These are phyloP conservation scores for Citrus sinensis DNA, from an alignment of 345 rosid species.

Conservation along the genomic window DNA sequence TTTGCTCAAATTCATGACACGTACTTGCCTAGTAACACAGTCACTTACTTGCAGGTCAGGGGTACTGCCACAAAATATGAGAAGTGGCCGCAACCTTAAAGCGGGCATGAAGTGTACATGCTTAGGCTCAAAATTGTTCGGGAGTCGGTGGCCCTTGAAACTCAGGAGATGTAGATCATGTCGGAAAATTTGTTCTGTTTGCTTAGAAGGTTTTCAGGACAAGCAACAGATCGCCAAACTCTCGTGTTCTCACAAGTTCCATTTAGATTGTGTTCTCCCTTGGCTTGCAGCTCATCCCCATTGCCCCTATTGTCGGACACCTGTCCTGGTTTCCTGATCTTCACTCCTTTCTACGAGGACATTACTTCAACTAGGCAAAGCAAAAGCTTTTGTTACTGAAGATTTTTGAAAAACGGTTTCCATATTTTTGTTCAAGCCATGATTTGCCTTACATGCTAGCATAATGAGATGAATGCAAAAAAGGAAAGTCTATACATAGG, in stretches of 20 bases:
- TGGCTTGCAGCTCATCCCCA: constrained; percentile 21
- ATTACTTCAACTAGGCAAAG: neutral
- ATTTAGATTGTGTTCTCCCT: constrained; percentile 24
- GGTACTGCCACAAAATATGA: neutral
- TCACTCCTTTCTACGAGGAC: neutral
- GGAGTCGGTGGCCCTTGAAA: constrained; percentile 9
- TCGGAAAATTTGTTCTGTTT: constrained; percentile 10
- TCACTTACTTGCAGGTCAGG: neutral
- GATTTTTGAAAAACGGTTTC: neutral
- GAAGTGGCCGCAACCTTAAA: neutral
- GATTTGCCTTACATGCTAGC: neutral
- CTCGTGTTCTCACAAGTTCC: constrained; percentile 26
- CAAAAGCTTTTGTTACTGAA: neutral
- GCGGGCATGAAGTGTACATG: neutral
- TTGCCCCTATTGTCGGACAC: constrained; percentile 22
- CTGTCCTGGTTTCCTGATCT: neutral
- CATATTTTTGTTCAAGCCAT: too few species aligned
- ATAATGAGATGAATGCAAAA: too few species aligned
- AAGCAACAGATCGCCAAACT: constrained; percentile 8
- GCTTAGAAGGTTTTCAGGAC: constrained; percentile 17
- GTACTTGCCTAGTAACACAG: neutral
- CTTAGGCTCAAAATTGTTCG: neutral
- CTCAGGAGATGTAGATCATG: neutral
- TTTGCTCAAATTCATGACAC: neutral
- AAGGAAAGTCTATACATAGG: too few species aligned